These are phyloP conservation scores for Agastache rugosa DNA, from an alignment of 257 asterid genomes.

Conservation along the genomic window DNA sequence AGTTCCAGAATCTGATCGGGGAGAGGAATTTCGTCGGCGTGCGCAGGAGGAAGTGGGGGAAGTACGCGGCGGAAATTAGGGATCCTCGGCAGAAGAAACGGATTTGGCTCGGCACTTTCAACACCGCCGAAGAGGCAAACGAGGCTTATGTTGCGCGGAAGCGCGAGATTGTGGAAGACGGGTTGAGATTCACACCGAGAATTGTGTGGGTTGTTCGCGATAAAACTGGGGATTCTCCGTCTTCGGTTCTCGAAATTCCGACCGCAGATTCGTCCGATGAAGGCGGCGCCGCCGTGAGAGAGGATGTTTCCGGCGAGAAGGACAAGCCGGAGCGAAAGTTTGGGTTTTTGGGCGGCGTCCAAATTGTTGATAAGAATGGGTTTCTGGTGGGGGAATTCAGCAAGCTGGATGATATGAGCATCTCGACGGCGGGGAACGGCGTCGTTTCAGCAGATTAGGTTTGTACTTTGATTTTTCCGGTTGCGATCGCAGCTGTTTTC, in stretches of 20 bases:
- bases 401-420: constrained; percentile 49
- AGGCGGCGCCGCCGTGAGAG: constrained; percentile 34
- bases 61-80: constrained; percentile 45
- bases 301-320: constrained; percentile 15
- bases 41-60: constrained; percentile 44
- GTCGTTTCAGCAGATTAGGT: background rate
- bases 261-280: constrained; percentile 31
- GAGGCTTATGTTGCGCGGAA: constrained; percentile 43
- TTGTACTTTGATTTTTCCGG: background rate
- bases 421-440: constrained; percentile 37
- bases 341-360: constrained; percentile 41
- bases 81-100: constrained; percentile 45
- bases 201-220: constrained; percentile 28
- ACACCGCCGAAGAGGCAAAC: constrained; percentile 51
- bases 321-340: constrained; percentile 4
- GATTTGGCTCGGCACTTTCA: constrained; percentile 53
- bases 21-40: constrained; percentile 38
- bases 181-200: constrained; percentile 27
- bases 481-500: background rate
- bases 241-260: constrained; percentile 37
- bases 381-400: constrained; percentile 48
- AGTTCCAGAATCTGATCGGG: background rate
- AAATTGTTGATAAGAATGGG: constrained; percentile 41
- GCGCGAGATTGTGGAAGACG: constrained; percentile 35
- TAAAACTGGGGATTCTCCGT: constrained; percentile 35